phyloP scores from a whole-genome alignment of 225 moss, liverwort and hornwort genomes.

The Rhytidiadelphus loreus region DNA sequence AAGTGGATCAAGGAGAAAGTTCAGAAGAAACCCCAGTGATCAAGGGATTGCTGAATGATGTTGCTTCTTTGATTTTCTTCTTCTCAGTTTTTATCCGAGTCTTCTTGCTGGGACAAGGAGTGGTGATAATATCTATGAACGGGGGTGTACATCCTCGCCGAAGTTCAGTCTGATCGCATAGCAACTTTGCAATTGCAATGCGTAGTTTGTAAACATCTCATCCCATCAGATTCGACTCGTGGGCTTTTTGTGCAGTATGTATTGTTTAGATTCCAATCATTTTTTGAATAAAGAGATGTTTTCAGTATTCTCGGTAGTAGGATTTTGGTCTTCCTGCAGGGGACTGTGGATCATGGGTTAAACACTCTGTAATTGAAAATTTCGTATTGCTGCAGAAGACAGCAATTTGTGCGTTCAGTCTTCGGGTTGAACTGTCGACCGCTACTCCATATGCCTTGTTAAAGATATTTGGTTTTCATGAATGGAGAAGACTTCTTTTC shows the following conservation, averaged over 20 bases:
- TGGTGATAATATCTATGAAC: not conserved
- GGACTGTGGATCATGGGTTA: not conserved
- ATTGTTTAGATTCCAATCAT: not conserved
- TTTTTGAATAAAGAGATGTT: not conserved
- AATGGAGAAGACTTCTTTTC: not conserved
- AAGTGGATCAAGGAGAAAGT: slow-evolving; percentile 89
- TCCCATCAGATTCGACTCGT: not conserved
- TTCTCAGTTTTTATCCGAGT: not conserved
- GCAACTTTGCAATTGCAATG: not conserved
- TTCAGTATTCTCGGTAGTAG: not conserved
- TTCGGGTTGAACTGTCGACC: too few relatives aligned
- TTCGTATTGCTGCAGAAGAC: too few relatives aligned
- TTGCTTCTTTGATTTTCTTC: not conserved
- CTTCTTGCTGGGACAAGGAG: not conserved
- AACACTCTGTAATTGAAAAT: accelerated
- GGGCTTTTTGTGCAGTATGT: not conserved
- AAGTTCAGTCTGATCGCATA: not conserved
- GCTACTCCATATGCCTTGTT: too few relatives aligned
- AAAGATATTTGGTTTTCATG: not conserved
- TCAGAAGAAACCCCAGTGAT: slow-evolving; percentile 51
- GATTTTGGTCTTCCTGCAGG: too few relatives aligned
- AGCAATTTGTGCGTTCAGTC: too few relatives aligned
- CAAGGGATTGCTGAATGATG: not conserved
- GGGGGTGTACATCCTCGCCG: not conserved
- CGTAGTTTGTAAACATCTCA: not conserved